Conservation (phyloP, 371 early-diverging fungal genomes). For the Basidiobolus meristosporus region DNA sequence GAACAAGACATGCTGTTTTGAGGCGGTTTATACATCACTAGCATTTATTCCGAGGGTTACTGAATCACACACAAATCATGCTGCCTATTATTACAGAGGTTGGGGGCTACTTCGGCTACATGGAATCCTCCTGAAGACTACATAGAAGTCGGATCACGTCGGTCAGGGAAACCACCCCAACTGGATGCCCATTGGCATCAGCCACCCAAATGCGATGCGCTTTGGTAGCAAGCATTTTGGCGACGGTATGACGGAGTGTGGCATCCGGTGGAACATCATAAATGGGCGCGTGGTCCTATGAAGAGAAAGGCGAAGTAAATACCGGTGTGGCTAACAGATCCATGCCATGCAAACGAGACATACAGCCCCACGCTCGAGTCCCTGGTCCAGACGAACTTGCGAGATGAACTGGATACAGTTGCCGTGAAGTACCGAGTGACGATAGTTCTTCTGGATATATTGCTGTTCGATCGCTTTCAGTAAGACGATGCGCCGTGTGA, state of each 20-base stretch:
- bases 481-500: constrained; percentile 1
- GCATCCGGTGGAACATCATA: constrained; percentile 42
- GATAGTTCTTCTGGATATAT: constrained; percentile 19
- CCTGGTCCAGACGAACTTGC: constrained; percentile 16
- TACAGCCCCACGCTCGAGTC: constrained; percentile 20
- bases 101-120: no score
- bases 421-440: constrained; percentile 21
- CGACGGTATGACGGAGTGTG: constrained; percentile 30
- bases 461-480: constrained; percentile 2
- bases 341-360: background rate
- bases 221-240: constrained; percentile 43
- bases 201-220: constrained; percentile 63
- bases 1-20: no score
- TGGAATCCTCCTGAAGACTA: no score
- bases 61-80: no score
- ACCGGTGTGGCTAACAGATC: no score
- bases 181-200: constrained; percentile 14
- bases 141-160: constrained; percentile 29
- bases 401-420: constrained; percentile 25
- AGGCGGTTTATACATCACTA: no score
- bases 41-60: no score
- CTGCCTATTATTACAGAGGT: no score
- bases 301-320: no score
- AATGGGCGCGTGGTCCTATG: constrained; percentile 36
- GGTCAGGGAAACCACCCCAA: constrained; percentile 41